Conservation (phyloP, 352 stramenopile species). For the Detonula confervacea region DNA sequence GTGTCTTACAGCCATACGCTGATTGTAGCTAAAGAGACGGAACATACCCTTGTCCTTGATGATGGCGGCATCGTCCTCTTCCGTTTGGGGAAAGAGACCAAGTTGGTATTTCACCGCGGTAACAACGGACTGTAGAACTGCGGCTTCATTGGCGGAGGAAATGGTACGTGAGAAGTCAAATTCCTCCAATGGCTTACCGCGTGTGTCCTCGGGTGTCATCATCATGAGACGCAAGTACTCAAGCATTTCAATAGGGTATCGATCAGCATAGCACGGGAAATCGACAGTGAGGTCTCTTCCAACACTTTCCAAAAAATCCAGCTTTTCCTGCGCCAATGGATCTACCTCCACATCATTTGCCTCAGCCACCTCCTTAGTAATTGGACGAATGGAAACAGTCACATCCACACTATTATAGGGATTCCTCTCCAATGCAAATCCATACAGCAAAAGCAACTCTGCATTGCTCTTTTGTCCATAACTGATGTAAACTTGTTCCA, state of each 20-base stretch:
- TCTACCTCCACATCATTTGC: constrained; percentile 68
- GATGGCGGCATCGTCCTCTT: constrained; percentile 86
- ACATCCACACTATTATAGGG: constrained; percentile 90
- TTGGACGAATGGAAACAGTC: constrained; percentile 81
- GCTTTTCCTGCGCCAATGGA: constrained; percentile 86
- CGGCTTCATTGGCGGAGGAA: constrained; percentile 77
- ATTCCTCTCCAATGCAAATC: constrained; percentile 89
- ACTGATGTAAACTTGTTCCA: constrained; percentile 90
- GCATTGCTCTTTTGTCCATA: constrained; percentile 89
- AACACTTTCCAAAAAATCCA: constrained; percentile 81
- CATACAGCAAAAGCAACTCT: constrained; percentile 88
- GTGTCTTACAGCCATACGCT: constrained; percentile 88
- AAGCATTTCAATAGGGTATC: constrained; percentile 88
- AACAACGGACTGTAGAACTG: constrained; percentile 78
- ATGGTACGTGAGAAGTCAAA: constrained; percentile 85
- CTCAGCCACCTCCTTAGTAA: constrained; percentile 59
- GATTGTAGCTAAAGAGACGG: constrained; percentile 84
- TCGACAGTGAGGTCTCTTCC: constrained; percentile 81
- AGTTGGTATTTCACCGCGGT: constrained; percentile 79
- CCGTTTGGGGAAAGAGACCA: constrained; percentile 75
- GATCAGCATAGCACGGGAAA: constrained; percentile 88
- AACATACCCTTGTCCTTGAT: constrained; percentile 88
- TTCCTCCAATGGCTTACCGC: constrained; percentile 71
- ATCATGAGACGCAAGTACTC: constrained; percentile 88
- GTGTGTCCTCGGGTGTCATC: constrained; percentile 85